A percentile compares a stretch with the other conserved stretches of the same genome.
These are phyloP conservation scores for Aspergillus intermedius DNA, from an alignment of 2,329 filamentous ascomycete species.

Conservation along the genomic window DNA sequence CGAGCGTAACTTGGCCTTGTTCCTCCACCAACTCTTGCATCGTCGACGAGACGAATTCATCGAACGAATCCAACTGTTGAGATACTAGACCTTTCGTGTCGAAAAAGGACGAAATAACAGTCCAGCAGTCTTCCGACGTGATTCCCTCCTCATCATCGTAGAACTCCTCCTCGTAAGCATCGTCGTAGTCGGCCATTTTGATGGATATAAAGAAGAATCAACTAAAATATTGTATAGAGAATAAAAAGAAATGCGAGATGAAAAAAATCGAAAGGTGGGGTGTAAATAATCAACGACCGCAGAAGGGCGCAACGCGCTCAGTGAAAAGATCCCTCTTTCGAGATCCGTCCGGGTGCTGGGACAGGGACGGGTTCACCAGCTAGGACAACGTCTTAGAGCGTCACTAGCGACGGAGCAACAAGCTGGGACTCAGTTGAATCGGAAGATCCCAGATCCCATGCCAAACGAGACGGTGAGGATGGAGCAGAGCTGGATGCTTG, in stretches of 20 bases:
- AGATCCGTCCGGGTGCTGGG: background rate
- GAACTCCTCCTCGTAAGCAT: conserved; percentile 63
- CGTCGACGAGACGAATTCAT: conserved; percentile 90
- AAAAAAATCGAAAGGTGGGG: background rate
- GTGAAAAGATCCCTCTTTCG: conserved; percentile 12
- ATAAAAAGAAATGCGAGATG: background rate
- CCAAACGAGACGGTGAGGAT: conserved; percentile 17
- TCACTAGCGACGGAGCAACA: conserved; percentile 7
- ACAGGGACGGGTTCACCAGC: background rate
- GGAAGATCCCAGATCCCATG: conserved; percentile 18
- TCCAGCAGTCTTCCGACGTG: conserved; percentile 97
- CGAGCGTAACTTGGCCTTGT: conserved; percentile 83
- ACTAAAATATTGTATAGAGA: background rate
- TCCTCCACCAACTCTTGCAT: conserved; percentile 94
- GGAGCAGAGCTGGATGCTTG: conserved; percentile 12
- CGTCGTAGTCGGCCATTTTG: conserved; percentile 52
- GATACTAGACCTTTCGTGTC: conserved; percentile 92
- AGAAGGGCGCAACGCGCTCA: conserved; percentile 22
- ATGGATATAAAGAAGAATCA: conserved; percentile 8
- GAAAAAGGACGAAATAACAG: conserved; percentile 95
- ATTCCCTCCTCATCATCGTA: conserved; percentile 68
- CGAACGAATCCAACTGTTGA: conserved; percentile 96
- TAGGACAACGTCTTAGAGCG: background rate
- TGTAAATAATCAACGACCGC: conserved; percentile 11
- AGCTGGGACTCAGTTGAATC: conserved; percentile 22